Evolutionary conservation across 2,329 filamentous ascomycete genomes (phyloP), one percentile per base, ranked within the genome.

Genomic region (Chaetomium sp.): DNA sequence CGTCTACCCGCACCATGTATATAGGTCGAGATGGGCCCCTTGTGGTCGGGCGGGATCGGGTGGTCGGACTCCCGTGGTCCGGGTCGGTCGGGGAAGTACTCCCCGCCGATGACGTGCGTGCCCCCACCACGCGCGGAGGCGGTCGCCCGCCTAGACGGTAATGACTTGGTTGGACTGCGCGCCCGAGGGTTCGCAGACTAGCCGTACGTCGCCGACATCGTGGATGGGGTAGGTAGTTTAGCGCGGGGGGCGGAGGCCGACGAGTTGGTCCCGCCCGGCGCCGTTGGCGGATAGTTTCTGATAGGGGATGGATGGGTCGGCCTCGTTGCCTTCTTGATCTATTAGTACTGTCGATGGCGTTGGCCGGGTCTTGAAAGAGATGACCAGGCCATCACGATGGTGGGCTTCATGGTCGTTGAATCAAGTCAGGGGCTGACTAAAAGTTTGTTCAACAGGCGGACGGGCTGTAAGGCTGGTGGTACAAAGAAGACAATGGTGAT

Each of bases 21-120:
- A 38, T 57, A 57, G 13, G 35, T 57, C 38, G 56, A 57, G 56
- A 57, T 57, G 21, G 56, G 56, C 7, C 56, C 56, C 56, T 57
- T 57, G 56, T 57, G 56, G 12, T 25, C 47, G 13, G 56, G 16
- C 13, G 56, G 4, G 56, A 57, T 57, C 38, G 56, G 56, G 56
- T 57, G 19, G n/a, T n/a, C n/a, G n/a, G n/a, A n/a, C n/a, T n/a
- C n/a, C n/a, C n/a, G n/a, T n/a, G n/a, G 56, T 57, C 56, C 23
- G 38, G 56, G 23, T 57, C 56, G 56, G 56, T 47, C 47, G 56
- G 56, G 23, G 12, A 5, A 29, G 25, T 47, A 25, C 21, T 6
- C 23, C 23, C 56, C 56, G 56, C 56, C 56, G 23, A 57, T 9
- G 56, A 57, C 56, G 38, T n/a, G 47, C 25, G 23, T n/a, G n/a